Conservation (phyloP, 2,329 filamentous ascomycete species). For the Fusarium vanettenii region DNA sequence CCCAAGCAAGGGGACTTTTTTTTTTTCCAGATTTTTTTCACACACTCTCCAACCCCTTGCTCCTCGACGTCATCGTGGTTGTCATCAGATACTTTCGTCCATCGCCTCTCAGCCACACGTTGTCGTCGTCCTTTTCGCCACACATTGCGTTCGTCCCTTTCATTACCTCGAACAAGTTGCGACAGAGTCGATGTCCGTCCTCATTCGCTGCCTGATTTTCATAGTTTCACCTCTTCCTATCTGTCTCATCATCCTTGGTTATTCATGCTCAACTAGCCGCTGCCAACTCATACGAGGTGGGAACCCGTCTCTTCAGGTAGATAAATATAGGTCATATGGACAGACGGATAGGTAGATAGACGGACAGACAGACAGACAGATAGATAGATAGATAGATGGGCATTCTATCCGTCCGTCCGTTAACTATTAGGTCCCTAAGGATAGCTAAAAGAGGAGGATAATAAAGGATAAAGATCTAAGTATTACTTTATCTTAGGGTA, state of each 20-base stretch:
- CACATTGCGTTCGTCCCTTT: conserved; percentile 1
- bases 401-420: too few relatives aligned
- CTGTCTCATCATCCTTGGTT: conserved; percentile 3
- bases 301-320: neutral
- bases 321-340: neutral
- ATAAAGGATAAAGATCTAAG: neutral
- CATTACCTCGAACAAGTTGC: neutral
- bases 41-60: conserved; percentile 2
- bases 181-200: neutral
- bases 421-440: too few relatives aligned
- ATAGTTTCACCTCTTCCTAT: neutral
- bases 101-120: conserved; percentile 21
- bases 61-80: conserved; percentile 33
- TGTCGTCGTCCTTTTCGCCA: conserved; percentile 19
- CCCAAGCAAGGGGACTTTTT: neutral
- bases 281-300: neutral
- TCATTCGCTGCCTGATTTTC: neutral
- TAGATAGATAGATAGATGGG: too few relatives aligned
- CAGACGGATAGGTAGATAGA: too few relatives aligned
- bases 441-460: neutral
- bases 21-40: neutral
- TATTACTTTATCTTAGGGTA: neutral
- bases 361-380: too few relatives aligned
- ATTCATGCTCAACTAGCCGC: neutral
- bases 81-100: conserved; percentile 23